These are phyloP conservation scores for Lotus japonicus DNA, from an alignment of 306 rosid species.

Conservation along the genomic window DNA sequence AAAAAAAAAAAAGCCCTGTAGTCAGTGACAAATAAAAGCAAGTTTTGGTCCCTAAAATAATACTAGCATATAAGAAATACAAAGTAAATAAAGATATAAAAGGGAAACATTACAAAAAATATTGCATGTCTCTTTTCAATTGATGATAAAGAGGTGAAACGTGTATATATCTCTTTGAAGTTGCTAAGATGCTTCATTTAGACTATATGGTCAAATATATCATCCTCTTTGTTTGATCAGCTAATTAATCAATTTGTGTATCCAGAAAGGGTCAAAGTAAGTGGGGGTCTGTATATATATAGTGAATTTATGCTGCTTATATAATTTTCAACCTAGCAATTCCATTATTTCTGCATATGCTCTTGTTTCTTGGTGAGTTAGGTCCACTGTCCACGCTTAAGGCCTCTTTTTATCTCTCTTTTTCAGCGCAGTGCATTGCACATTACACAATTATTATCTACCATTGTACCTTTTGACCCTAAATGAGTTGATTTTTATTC, in stretches of 20 bases:
- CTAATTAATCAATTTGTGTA: too few relatives aligned
- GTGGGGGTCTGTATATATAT: constrained; percentile 22
- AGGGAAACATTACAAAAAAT: not conserved
- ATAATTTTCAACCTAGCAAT: not conserved
- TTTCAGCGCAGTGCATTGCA: not conserved
- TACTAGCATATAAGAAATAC: not conserved
- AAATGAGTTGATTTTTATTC: not conserved
- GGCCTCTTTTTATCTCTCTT: not conserved
- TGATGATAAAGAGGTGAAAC: not conserved
- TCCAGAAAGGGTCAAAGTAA: constrained; percentile 10
- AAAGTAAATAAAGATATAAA: not conserved
- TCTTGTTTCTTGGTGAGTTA: constrained; percentile 13
- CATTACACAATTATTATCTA: not conserved
- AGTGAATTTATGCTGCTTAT: constrained; percentile 14
- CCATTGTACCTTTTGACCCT: not conserved
- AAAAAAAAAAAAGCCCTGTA: too few relatives aligned
- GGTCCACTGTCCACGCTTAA: constrained; percentile 18
- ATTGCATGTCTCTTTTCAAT: not conserved
- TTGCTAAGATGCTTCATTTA: constrained; percentile 5
- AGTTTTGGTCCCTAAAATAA: too few relatives aligned
- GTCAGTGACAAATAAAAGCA: too few relatives aligned
- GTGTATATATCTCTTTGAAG: not conserved
- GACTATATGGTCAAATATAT: not conserved
- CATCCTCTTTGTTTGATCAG: not conserved
- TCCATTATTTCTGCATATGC: not conserved